Base-by-base conservation (phyloP, 1,284 basidiomycete species). In the Microbotryomycetes sp. region DNA sequence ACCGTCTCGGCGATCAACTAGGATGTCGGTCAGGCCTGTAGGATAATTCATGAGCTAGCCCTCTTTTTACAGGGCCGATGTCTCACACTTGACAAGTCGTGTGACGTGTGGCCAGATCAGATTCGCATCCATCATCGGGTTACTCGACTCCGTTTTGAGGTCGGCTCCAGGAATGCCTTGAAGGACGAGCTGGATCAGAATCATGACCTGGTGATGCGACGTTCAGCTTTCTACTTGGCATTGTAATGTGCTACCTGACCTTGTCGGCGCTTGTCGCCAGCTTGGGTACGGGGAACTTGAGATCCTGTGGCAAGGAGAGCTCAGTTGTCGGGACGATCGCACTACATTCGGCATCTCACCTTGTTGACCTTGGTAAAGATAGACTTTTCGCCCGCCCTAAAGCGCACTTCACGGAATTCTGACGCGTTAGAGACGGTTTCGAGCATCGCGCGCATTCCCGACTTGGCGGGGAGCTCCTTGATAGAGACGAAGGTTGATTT, bases 301-400 rank as follows among this genome's bases (percentile, higher is more conserved):
- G 58, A 16, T 61, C 60, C 53, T 67, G 57, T 29, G 16, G 18
- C 2, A 11, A 3, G 1, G 1, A 31, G 27, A 21, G 9, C 30
- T 5, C n/a, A 28, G 16, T 5, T 16, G 3, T 16, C 7, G 7
- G 23, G 6, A 23, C 5, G 9, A 21, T 15, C 4, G 18, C 16
- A 21, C 27, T 5, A 15, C 6, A 41, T 41, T 9, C 11, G 18
- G 11, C 13, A 45, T 27, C 57, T 5, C 45, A 62, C 61, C 61
- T 67, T 67, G 61, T 65, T 67, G 28, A 54, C 55, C 46, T 62
- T 61, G 3, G 45, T 31, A 2, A 62, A 46, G 6, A 64, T 51
- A 61, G 60, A 51, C 51, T 75, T 75, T 54, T 76, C 76, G n/a
- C 73, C 75, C n/a, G 65, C 62, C 29, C 75, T 64, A 46, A 75